phyloP scores from a whole-genome alignment of 2,329 filamentous ascomycete genomes.

The Botryotinia narcissicola region DNA sequence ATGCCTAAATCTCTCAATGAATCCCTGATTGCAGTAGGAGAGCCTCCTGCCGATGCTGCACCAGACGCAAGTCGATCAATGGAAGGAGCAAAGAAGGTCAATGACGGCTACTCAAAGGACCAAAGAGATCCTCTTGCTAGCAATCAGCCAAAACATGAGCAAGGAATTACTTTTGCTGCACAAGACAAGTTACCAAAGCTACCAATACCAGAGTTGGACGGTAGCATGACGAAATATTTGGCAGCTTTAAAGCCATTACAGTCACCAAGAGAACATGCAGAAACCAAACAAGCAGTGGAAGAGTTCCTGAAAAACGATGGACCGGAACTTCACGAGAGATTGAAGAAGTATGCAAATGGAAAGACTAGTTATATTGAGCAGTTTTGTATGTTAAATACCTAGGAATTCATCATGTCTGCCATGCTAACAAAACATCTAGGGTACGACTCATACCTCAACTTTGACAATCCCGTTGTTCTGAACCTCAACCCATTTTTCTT shows the following conservation, averaged over 20 bases:
- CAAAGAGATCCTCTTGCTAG: conserved; percentile 47
- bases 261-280: conserved; percentile 73
- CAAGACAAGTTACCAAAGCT: conserved; percentile 89
- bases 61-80: conserved; percentile 41
- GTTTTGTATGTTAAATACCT: conserved; percentile 69
- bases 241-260: conserved; percentile 79
- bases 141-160: conserved; percentile 50
- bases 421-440: conserved; percentile 51
- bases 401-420: conserved; percentile 1
- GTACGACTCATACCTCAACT: conserved; percentile 99
- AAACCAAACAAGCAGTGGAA: conserved; percentile 74
- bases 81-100: conserved; percentile 53
- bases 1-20: conserved; percentile 71
- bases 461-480: conserved; percentile 93
- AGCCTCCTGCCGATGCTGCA: conserved; percentile 23
- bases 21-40: conserved; percentile 52
- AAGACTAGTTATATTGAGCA: conserved; percentile 98
- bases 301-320: conserved; percentile 83
- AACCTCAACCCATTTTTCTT: conserved; percentile 98
- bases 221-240: conserved; percentile 76
- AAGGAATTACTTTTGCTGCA: conserved; percentile 79
- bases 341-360: conserved; percentile 85
- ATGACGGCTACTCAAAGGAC: conserved; percentile 47
- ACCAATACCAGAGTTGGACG: conserved; percentile 84
- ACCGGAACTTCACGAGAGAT: conserved; percentile 78